Evolutionary conservation across 371 early-diverging fungal species (phyloP), one percentile per base, ranked within the genome.

Genomic region (Rhizopus sp.): DNA sequence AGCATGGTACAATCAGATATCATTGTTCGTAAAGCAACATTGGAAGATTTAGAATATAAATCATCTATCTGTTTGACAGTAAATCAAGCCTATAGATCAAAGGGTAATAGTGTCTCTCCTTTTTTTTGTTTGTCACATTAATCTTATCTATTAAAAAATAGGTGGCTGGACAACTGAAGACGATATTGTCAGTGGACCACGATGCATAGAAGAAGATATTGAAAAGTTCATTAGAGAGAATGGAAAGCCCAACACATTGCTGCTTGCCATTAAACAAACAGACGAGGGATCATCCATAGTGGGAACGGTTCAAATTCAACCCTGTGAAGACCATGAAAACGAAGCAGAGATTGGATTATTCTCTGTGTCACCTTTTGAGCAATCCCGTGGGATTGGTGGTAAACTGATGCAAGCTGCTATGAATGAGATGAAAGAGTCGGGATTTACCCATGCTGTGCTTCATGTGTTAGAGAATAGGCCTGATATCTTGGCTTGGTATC

Each of bases 341-440:
- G 66, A 66, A 16, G 71, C 69, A n/a, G 73, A 72, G 53, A 48
- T 81, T 10, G 80, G 83, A 2, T 63, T 82, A 12, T 75, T 84
- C 41, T 72, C 80, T 32, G 83, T 84, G 9, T 62, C 73, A 10
- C 84, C 80, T 23, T 17, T 63, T 0, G 67, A 70, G 33, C 82
- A 84, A 63, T 81, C 82, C 6, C 63, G 75, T 12, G 84, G 84
- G 17, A 78, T 82, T 40, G 84, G 84, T 15, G 75, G 80, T 51
- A 72, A 72, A 42, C 66, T 84, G 2, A 55, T 84, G n/a, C 75
- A 78, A 40, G 64, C 67, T 30, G 75, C 75, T 1, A 51, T 80
- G 55, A 50, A 48, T 2, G 60, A 76, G 29, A 78, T 75, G 68
- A 68, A 62, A 13, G 16, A 5, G 9, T 59, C 77, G 42, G 66